Base-by-base conservation (phyloP, 306 rosid species). In the Ormosia semicastrata region DNA sequence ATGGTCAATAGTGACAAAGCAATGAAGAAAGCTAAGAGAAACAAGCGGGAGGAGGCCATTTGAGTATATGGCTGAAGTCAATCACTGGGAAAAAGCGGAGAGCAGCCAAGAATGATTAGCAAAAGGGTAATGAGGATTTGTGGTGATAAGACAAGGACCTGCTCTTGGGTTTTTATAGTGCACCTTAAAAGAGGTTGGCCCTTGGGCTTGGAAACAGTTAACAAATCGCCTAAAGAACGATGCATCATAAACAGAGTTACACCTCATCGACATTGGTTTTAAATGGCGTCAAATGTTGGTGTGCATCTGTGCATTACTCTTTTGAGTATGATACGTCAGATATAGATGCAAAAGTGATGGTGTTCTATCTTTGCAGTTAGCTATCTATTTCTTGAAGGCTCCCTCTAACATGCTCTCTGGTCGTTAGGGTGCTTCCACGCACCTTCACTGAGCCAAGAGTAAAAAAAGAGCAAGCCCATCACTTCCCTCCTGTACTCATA, bases 31-130 rank as follows among this genome's bases (percentile, higher is more conserved):
- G 44, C 34, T 18, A 71, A 49, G 54, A 71, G 7, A 18, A 62
- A 13, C 52, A 62, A 71, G 49, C 43, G 65, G 11, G 32, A 18
- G 32, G 71, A 49, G 62, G 84, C 73, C 79, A 80, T 71, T 53
- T 18, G 62, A 36, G 24, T 41, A 4, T 34, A 67, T 32, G 58
- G 46, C 34, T 32, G n/a, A 37, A 74, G 24, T 70, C 4, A 8
- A 3, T 40, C 43, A 52, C n/a, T 41, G 10, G 18, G 24, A 5
- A 37, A 59, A 33, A 33, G 8, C 5, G 34, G 17, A 41, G 13
- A 32, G 24, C 18, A 59, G 8, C 11, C 39, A 47, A 40, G 49
- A 40, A 57, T 30, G 10, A 33, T 69, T 4, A 33, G 32, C 46
- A 6, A 44, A 62, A 10, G 58, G 47, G 37, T 4, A 36, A 59